Evolutionary conservation across 2,329 filamentous ascomycete genomes (phyloP).

Genomic region (Neonectria punicea): DNA sequence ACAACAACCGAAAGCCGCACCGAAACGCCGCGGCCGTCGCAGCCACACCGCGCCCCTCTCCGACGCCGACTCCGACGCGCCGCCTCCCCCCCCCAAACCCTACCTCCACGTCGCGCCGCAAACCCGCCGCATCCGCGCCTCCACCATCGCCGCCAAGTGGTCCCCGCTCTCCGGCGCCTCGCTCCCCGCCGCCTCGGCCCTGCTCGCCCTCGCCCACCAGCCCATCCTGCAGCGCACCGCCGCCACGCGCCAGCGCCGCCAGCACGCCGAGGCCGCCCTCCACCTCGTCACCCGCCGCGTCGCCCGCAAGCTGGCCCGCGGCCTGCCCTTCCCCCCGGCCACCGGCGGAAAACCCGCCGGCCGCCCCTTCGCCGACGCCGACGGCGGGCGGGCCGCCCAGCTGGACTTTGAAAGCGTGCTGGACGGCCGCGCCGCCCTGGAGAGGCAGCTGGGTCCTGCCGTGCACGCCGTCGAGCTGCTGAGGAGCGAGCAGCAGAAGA

Average conservation of each 20-base stretch:
- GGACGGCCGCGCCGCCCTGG: conserved; percentile 65
- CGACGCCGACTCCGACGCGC: conserved; percentile 31
- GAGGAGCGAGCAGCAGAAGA: conserved; percentile 64
- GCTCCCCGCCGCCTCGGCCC: conserved; percentile 63
- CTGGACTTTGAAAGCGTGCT: conserved; percentile 74
- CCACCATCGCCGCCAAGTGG: conserved; percentile 77
- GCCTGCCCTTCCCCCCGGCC: conserved; percentile 73
- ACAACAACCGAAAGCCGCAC: conserved; percentile 13
- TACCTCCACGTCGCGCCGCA: conserved; percentile 64
- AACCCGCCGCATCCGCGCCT: conserved; percentile 66
- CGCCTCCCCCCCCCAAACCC: conserved; percentile 46
- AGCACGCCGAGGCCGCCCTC: conserved; percentile 66
- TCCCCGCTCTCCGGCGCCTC: conserved; percentile 64
- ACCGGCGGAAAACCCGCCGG: conserved; percentile 30
- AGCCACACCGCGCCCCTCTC: conserved; percentile 30
- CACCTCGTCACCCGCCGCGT: conserved; percentile 65
- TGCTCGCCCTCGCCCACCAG: conserved; percentile 69
- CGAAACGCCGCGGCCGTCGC: conserved; percentile 18
- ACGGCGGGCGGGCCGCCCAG: conserved; percentile 64
- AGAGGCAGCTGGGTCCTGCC: conserved; percentile 69
- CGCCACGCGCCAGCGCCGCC: conserved; percentile 57
- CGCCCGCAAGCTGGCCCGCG: conserved; percentile 65
- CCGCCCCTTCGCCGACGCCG: conserved; percentile 37
- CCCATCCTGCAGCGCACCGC: conserved; percentile 70
- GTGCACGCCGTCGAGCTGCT: conserved; percentile 72